A percentile compares a stretch with the other conserved stretches of the same genome.
These are phyloP conservation scores for Eutrema yunnanense DNA, from an alignment of 345 rosid species.

Conservation along the genomic window DNA sequence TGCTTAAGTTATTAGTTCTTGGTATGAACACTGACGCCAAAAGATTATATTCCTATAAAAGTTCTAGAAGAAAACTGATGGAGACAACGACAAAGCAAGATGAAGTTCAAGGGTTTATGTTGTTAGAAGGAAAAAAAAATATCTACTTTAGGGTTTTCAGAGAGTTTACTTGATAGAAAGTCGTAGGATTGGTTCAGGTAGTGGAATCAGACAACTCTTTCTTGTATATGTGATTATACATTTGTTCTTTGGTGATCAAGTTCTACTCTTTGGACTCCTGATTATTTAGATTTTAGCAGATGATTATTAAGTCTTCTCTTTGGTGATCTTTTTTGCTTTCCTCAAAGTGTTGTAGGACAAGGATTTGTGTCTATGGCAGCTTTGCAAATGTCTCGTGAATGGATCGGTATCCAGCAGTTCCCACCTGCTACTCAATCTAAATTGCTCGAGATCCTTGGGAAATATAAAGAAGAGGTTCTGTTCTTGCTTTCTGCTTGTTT, in stretches of 20 bases:
- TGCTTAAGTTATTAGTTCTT: neutral
- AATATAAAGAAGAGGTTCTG: constrained; percentile 64
- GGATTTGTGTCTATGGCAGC: constrained; percentile 30
- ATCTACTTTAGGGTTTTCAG: neutral
- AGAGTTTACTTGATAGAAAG: constrained; percentile 3
- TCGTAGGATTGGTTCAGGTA: neutral
- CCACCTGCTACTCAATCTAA: constrained; percentile 71
- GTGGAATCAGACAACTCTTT: neutral
- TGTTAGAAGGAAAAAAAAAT: neutral
- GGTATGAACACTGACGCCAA: neutral
- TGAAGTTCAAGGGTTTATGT: neutral
- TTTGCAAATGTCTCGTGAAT: constrained; percentile 55
- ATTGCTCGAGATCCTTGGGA: constrained; percentile 63
- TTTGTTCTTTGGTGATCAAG: neutral
- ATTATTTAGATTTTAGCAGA: neutral
- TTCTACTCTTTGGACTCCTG: neutral
- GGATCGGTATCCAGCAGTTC: constrained; percentile 77
- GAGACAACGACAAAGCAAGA: neutral
- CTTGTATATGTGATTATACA: neutral
- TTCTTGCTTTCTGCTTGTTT: neutral
- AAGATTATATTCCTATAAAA: neutral
- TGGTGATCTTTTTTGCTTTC: neutral
- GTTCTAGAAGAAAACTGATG: constrained; percentile 8
- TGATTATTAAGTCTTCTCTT: neutral
- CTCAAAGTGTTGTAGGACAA: neutral